Evolutionary conservation across 768 basidiomycete species (phyloP), one percentile per base, ranked within the genome.

Genomic region (Leccinum uliginosum): DNA sequence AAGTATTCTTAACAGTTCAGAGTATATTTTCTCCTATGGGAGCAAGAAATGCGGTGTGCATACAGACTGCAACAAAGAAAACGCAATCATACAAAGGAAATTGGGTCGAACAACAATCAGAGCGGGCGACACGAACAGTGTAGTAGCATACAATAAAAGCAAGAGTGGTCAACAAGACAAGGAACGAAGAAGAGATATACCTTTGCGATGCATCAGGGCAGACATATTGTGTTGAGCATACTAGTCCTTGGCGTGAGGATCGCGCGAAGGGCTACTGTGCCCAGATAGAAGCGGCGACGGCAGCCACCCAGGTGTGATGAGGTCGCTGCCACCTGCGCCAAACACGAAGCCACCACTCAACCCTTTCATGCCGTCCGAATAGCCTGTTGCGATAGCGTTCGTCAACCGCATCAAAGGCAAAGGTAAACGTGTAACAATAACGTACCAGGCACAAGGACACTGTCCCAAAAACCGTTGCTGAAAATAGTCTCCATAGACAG

Each of bases 261-360:
- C 60, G 50, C 70, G 65, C 50, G 62, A 52, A 44, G 77, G 79
- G 34, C 76, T 80, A 55, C 74, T 77, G 50, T 75, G 68, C 3
- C 85, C 86, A 17, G 86, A 87, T 34, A 80, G 80, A 38, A 77
- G 62, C 0, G 87, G 85, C 10, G 86, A 83, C 43, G 76, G 68
- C 29, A 84, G 80, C 67, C 84, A 75, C 23, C 82, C 78, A 1
- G 90, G 89, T 9, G 91, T 91, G 63, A 92, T 92, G 54, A 91
- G 73, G 29, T 89, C 91, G 63, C 87, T 91, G 19, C 90, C 91
- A 27, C 89, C 88, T 6, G 86, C 82, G 10, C 91, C 91, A 62
- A 86, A 93, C 21, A 92, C 85, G 68, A 93, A 93, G 6, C 91
- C 91, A 23, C 90, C 91, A 57, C 84, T 87, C 12, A 93, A 75